These are phyloP conservation scores for Aspergillus texensis DNA, from an alignment of 2,329 filamentous ascomycete species.

Conservation along the genomic window DNA sequence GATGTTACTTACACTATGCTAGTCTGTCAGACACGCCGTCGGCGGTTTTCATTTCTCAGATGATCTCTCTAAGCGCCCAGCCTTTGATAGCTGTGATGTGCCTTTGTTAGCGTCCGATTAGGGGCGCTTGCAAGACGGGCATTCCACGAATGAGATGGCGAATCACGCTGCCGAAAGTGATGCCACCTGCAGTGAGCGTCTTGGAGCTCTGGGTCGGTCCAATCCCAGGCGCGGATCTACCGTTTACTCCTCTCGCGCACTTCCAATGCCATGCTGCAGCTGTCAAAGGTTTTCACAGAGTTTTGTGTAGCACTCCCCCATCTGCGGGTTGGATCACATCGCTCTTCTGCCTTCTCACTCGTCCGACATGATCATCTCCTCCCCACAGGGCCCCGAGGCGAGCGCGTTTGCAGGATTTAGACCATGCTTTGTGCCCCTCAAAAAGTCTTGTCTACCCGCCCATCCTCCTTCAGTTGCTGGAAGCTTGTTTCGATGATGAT, in stretches of 20 bases:
- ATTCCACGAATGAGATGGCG: conserved; percentile 30
- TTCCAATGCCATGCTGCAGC: conserved; percentile 8
- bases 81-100: conserved; percentile 14
- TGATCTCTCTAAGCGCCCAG: conserved; percentile 30
- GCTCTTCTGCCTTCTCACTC: conserved; percentile 30
- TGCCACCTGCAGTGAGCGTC: conserved; percentile 35
- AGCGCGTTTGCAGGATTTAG: conserved; percentile 21
- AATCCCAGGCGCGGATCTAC: conserved; percentile 9
- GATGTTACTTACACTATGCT: no score
- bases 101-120: conserved; percentile 29
- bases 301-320: conserved; percentile 6
- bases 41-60: neutral
- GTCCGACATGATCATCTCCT: conserved; percentile 17
- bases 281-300: conserved; percentile 10
- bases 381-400: conserved; percentile 17
- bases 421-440: conserved; percentile 29
- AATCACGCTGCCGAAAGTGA: conserved; percentile 27
- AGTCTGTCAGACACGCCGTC: no score
- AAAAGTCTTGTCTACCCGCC: conserved; percentile 34
- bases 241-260: conserved; percentile 7
- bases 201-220: conserved; percentile 9
- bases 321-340: conserved; percentile 38
- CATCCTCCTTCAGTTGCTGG: conserved; percentile 11
- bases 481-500: conserved; percentile 27
- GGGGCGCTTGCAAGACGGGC: conserved; percentile 32